phyloP scores from a whole-genome alignment of 148 eudicot genomes.

The Heliamphora exappendiculata region DNA sequence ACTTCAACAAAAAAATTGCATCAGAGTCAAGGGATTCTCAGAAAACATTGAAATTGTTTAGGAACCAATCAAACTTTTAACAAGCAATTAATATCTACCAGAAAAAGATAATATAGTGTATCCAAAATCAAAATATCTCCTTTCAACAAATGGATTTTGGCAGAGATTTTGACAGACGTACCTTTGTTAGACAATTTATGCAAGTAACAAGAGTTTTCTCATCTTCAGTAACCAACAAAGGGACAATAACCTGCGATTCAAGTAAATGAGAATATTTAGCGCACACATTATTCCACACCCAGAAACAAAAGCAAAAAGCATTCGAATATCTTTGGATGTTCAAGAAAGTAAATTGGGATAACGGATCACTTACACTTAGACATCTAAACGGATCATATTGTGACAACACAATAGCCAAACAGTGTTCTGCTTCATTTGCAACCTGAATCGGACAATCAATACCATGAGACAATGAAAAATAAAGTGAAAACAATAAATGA shows the following conservation, averaged over 20 bases:
- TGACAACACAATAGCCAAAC: conserved; percentile 62
- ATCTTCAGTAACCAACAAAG: conserved; percentile 72
- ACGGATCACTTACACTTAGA: conserved; percentile 49
- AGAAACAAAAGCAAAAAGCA: not conserved
- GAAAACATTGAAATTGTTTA: not conserved
- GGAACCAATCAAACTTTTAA: not conserved
- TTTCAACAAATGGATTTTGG: conserved; percentile 3
- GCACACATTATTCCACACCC: not conserved
- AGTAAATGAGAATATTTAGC: conserved; percentile 5
- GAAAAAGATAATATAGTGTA: not conserved
- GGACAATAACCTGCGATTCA: conserved; percentile 72
- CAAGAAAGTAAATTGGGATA: not conserved
- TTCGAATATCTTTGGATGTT: not conserved
- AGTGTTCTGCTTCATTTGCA: conserved; percentile 74
- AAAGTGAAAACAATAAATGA: not conserved
- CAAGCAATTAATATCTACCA: not conserved
- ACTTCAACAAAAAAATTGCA: not conserved
- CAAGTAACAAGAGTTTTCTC: conserved; percentile 88
- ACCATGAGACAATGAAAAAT: conserved; percentile 1
- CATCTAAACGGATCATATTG: conserved; percentile 79
- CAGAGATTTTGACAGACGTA: conserved; percentile 18
- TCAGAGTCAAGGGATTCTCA: not conserved
- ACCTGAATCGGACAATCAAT: conserved; percentile 31
- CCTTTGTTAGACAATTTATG: conserved; percentile 94
- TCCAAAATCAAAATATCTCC: not conserved